Percentiles rank a stretch among this genome's conserved stretches.
These are phyloP conservation scores for Allodekkera sacchari DNA, from an alignment of 805 yeast species.

Conservation along the genomic window DNA sequence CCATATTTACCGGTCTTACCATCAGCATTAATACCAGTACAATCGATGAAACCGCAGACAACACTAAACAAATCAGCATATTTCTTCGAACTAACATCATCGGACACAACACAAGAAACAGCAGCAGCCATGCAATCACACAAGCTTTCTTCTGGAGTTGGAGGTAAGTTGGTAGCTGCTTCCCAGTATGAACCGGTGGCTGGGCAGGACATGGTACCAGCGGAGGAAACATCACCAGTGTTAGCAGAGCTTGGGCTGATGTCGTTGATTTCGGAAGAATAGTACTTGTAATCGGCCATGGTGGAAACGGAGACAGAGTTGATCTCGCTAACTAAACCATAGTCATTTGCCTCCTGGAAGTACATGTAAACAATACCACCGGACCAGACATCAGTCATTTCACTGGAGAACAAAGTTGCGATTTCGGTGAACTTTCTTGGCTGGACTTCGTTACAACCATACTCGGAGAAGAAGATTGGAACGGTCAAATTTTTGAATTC, in stretches of 20 bases:
- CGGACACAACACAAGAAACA: conserved; percentile 51
- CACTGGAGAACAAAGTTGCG: conserved; percentile 47
- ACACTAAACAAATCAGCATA: conserved; percentile 50
- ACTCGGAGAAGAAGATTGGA: conserved; percentile 75
- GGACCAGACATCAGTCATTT: conserved; percentile 82
- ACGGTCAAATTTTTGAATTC: conserved; percentile 59
- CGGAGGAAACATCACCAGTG: conserved; percentile 30
- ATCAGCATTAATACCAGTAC: conserved; percentile 53
- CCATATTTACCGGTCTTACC: conserved; percentile 66
- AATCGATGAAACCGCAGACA: conserved; percentile 48
- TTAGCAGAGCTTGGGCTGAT: conserved; percentile 46
- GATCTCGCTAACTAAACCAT: conserved; percentile 58
- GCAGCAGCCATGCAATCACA: conserved; percentile 58
- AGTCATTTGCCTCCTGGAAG: conserved; percentile 66
- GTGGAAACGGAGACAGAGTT: conserved; percentile 44
- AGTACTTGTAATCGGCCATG: conserved; percentile 54
- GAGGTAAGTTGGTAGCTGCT: conserved; percentile 65
- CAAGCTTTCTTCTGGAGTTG: conserved; percentile 59
- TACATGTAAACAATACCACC: conserved; percentile 89
- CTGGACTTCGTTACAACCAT: conserved; percentile 62
- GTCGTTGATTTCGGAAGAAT: conserved; percentile 46
- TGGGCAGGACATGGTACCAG: conserved; percentile 55
- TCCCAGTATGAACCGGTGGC: conserved; percentile 48
- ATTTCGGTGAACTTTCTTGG: conserved; percentile 75
- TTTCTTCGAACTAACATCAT: conserved; percentile 43